phyloP scores from a whole-genome alignment of 163 green algal genomes.

The Scenedesmus sp. region DNA sequence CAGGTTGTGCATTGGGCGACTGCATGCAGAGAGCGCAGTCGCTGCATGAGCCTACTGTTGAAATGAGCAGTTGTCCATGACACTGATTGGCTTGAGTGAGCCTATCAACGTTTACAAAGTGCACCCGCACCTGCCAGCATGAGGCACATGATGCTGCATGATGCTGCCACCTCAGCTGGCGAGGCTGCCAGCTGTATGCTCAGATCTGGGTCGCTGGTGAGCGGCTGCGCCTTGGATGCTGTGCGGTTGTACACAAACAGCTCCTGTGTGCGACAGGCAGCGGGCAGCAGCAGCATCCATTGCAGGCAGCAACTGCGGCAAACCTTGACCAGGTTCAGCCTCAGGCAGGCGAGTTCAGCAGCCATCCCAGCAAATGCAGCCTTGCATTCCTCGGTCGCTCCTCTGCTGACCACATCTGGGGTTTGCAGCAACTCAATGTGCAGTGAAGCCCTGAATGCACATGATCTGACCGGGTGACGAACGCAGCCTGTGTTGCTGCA shows the following conservation, averaged over 20 bases:
- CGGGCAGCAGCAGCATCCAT: not conserved
- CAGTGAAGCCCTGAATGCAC: not conserved
- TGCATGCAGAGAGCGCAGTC: not conserved
- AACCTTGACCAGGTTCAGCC: not conserved
- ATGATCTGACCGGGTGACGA: not conserved
- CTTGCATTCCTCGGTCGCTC: too few relatives aligned
- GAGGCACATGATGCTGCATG: constrained; percentile 54
- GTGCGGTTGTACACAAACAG: constrained; percentile 64
- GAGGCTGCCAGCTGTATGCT: not conserved
- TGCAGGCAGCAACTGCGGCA: constrained; percentile 34
- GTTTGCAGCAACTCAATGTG: not conserved
- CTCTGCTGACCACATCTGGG: too few relatives aligned
- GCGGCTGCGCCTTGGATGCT: constrained; percentile 40
- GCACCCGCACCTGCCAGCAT: constrained; percentile 29
- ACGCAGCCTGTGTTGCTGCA: constrained; percentile 10
- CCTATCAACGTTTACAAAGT: not conserved
- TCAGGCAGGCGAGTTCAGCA: not conserved
- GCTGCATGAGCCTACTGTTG: too few relatives aligned
- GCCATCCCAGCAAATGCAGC: too few relatives aligned
- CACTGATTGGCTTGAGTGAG: not conserved
- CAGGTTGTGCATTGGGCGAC: not conserved
- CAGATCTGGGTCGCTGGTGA: constrained; percentile 24
- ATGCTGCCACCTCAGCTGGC: constrained; percentile 44
- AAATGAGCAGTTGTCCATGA: not conserved
- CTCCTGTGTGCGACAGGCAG: not conserved